Percentiles rank a stretch among this genome's conserved stretches.
phyloP scores from a whole-genome alignment of 2,329 filamentous ascomycete genomes.

The Pseudovirgaria hyperparasitica region DNA sequence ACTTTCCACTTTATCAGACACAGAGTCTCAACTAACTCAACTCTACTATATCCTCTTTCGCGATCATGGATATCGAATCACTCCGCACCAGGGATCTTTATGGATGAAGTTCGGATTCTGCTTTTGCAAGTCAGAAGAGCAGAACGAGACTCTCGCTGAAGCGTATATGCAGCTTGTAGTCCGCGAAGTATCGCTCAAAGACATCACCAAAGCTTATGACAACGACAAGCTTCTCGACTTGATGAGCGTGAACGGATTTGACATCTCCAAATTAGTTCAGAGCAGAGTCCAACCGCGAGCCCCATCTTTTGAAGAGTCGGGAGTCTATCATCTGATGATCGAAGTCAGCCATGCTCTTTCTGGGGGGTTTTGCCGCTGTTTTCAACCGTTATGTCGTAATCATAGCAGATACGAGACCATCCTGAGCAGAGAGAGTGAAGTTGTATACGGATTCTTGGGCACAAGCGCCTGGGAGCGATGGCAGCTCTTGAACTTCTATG shows the following conservation, averaged over 20 bases:
- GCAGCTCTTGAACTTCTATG: slow-evolving; percentile 1
- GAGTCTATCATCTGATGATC: not conserved
- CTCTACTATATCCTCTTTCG: no score
- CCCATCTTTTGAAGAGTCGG: not conserved
- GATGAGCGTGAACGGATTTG: not conserved
- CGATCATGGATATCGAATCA: no score
- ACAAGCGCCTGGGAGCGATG: slow-evolving; percentile 1
- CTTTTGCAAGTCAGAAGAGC: no score
- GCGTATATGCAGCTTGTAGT: no score
- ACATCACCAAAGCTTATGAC: not conserved
- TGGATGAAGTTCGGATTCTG: no score
- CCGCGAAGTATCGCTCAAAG: not conserved
- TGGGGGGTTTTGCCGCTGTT: slow-evolving; percentile 1
- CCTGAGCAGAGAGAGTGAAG: slow-evolving; percentile 1
- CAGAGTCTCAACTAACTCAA: no score
- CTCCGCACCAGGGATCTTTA: no score
- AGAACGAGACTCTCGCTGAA: no score
- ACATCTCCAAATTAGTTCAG: no score
- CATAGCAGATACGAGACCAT: slow-evolving; percentile 1
- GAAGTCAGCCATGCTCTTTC: slow-evolving; percentile 1
- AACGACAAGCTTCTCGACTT: not conserved
- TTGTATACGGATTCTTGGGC: slow-evolving; percentile 1
- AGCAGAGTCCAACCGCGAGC: no score
- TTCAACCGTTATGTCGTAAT: not conserved
- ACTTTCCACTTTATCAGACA: no score